These are phyloP conservation scores for Lachnellula suecica DNA, from an alignment of 2,329 filamentous ascomycete genomes.

Conservation along the genomic window DNA sequence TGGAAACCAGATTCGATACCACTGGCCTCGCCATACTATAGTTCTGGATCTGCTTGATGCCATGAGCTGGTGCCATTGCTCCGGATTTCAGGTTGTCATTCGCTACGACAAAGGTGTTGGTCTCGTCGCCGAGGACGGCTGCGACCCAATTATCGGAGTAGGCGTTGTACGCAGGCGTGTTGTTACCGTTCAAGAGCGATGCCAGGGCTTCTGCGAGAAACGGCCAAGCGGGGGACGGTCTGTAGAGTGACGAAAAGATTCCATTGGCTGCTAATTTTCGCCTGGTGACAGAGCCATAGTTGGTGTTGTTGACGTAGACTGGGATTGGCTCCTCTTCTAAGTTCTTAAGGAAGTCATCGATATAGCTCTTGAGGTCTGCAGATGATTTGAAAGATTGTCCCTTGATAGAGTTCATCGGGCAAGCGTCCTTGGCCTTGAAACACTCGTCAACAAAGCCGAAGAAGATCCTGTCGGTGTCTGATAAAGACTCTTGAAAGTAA, in stretches of 20 bases:
- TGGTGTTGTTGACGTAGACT: conserved; percentile 23
- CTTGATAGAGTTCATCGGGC: conserved; percentile 13
- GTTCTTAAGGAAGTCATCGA: conserved; percentile 12
- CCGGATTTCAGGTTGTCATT: conserved; percentile 16
- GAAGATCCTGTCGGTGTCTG: conserved; percentile 21
- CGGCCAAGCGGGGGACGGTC: conserved; percentile 28
- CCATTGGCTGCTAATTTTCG: conserved; percentile 26
- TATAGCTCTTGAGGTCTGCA: conserved; percentile 8
- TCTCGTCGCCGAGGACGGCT: conserved; percentile 10
- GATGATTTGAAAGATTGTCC: conserved; percentile 8
- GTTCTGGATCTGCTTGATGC: conserved; percentile 14
- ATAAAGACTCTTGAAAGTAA: conserved; percentile 16
- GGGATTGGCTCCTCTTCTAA: conserved; percentile 21
- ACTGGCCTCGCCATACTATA: conserved; percentile 3
- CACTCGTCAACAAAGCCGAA: conserved; percentile 20
- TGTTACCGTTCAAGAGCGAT: conserved; percentile 15
- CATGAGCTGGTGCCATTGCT: conserved; percentile 10
- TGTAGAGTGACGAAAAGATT: conserved; percentile 41
- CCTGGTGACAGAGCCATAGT: conserved; percentile 20
- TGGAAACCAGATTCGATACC: conserved; percentile 8
- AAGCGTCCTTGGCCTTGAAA: conserved; percentile 19
- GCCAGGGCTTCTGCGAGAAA: conserved; percentile 16
- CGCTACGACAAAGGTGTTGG: conserved; percentile 10
- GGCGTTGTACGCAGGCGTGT: conserved; percentile 28
- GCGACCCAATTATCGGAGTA: conserved; percentile 25